phyloP scores from a whole-genome alignment of 176 grass and related monocot species.

The Juncus effusus region DNA sequence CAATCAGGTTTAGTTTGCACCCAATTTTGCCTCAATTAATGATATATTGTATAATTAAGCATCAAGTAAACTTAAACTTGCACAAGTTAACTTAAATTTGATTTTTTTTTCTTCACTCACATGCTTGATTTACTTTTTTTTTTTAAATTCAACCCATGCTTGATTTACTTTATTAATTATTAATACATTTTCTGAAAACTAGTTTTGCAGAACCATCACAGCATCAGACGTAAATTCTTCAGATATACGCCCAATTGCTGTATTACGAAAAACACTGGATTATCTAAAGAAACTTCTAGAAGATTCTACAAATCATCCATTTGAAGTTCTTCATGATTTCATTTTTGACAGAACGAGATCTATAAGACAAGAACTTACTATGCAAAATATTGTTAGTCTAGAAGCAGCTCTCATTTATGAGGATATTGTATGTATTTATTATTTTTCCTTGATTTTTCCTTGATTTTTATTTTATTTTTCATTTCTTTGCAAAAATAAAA shows the following conservation, averaged over 20 bases:
- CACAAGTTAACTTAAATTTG: not conserved
- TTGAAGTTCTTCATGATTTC: slow-evolving; percentile 87
- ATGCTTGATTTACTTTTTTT: slow-evolving; percentile 7
- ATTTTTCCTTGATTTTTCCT: slow-evolving; percentile 1
- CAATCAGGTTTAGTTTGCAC: no score
- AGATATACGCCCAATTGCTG: slow-evolving; percentile 65
- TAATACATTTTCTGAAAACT: slow-evolving; percentile 40
- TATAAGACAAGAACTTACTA: slow-evolving; percentile 79
- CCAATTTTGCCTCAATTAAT: no score
- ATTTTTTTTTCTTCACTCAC: no score
- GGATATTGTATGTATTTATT: slow-evolving; percentile 60
- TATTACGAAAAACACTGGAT: slow-evolving; percentile 61
- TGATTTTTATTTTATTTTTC: not conserved
- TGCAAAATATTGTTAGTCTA: slow-evolving; percentile 64
- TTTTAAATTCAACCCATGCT: no score
- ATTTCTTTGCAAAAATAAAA: no score
- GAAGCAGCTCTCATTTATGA: slow-evolving; percentile 81
- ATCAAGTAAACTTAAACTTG: not conserved
- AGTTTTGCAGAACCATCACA: slow-evolving; percentile 97
- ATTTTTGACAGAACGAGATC: slow-evolving; percentile 90
- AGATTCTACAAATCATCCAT: slow-evolving; percentile 46
- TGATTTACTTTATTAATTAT: slow-evolving; percentile 6
- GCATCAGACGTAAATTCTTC: slow-evolving; percentile 34
- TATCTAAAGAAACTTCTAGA: slow-evolving; percentile 60
- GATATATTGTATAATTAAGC: no score